Evolutionary conservation across 2,329 filamentous ascomycete species (phyloP), one percentile per base, ranked within the genome.

Genomic region (Calonectria pseudoreteaudii): DNA sequence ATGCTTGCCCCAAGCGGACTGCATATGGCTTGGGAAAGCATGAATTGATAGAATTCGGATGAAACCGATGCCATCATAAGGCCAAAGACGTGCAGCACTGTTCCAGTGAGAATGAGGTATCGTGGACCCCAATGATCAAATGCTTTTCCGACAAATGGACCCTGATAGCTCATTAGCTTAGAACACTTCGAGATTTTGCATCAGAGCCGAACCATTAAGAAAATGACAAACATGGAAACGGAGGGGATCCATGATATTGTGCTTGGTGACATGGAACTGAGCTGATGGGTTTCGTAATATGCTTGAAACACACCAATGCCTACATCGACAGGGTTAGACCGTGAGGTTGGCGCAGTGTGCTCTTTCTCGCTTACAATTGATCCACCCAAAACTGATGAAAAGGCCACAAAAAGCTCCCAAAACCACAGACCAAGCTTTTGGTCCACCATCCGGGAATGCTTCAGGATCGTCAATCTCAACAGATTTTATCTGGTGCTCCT

Each of bases 101-200:
- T 87, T 14, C 90, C 90, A 30, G 82, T 77, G 3, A 89, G 38
- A 0, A 91, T 77, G 0, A 93, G 82, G 62, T 84, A 87, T 41
- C 87, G 86, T 0, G 91, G 90, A 0, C 92, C 92, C 74, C 90
- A 89, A 72, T 87, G 88, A 78, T 94, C 92, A 77, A 88, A 93
- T 0, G 91, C 72, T 50, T 86, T 88, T 2, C 92, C 92, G 26
- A 91, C 87, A 28, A 93, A 79, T 0, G 91, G 90, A 0, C 91
- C 91, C 70, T 70, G 16, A 13, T 2, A 20, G 16, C 2, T 52
- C n/a, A 36, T 69, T 16, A 69, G 67, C 8, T 8, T 49, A 8
- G 16, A n/a, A n/a, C n/a, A 31, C 2, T 23, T 23, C 23, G 2
- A 2, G n/a, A 41, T 38, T 18, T 60, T 28, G 7, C 4, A 14